Base-by-base conservation (phyloP, 2,329 filamentous ascomycete genomes). In the Stachybotrys chlorohalonatus region DNA sequence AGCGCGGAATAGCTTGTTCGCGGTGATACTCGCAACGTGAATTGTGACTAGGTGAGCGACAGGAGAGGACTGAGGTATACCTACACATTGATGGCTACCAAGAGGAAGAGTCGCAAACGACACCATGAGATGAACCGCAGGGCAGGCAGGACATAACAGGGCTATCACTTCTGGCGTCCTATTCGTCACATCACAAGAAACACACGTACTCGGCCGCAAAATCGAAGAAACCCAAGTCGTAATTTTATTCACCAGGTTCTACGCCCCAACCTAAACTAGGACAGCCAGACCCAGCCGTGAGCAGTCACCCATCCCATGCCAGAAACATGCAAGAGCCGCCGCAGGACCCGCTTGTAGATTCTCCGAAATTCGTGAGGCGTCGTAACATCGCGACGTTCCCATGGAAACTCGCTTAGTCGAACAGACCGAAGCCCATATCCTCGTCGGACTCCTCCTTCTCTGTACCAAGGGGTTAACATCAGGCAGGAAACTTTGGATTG, bases 371-470 rank as follows among this genome's bases (percentile, higher is more conserved):
- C 62, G 62, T 64, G 61, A 60, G 62, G 60, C 54, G 58, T 70
- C 64, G 60, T 69, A 60, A 65, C 61, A 58, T 56, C 63, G 61
- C 63, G 54, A 57, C 55, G 64, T 58, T 59, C 58, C 60, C 52
- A 49, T 55, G 56, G 60, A 58, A 58, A 62, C 65, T 58, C 68
- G 75, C 73, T 84, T 86, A 86, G 77, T 86, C 83, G 81, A 86
- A 86, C 63, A 88, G 84, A 82, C 84, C 85, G 79, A 87, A 86
- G 68, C 84, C 84, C 84, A 87, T 87, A 72, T 87, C 85, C 75
- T 86, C 86, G 76, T 87, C 84, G 75, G 84, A 86, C 79, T 86
- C 70, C 64, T 70, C 68, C 61, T 66, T 65, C 66, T 69, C 66
- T 58, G 55, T 42, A 3, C 36, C 39, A 31, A 11, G 24, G 45